A percentile compares a stretch with the other conserved stretches of the same genome.
phyloP scores from a whole-genome alignment of 768 basidiomycete species.

The Amanita jacksonii region DNA sequence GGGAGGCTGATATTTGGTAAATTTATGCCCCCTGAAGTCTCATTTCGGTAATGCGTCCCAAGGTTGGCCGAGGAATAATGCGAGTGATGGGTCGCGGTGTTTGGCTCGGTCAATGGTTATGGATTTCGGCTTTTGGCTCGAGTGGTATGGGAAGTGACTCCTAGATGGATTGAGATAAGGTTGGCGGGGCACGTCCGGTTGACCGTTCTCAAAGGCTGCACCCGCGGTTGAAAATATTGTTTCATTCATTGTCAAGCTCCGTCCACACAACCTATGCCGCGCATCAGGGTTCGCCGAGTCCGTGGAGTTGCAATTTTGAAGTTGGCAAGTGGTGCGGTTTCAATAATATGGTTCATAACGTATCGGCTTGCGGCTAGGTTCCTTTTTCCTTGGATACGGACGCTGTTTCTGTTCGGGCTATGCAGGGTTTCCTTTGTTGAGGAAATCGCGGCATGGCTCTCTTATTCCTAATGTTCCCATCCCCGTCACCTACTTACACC shows the following conservation, averaged over 20 bases:
- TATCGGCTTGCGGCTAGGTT: constrained; percentile 20
- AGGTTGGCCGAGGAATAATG: constrained; percentile 38
- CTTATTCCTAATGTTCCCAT: too few species aligned
- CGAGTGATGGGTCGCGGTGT: constrained; percentile 33
- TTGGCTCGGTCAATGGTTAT: constrained; percentile 21
- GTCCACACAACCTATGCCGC: constrained; percentile 8
- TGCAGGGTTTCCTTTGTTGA: constrained; percentile 15
- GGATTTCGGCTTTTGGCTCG: constrained; percentile 10
- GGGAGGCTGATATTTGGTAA: constrained; percentile 51
- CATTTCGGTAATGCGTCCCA: constrained; percentile 31
- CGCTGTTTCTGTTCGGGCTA: constrained; percentile 60
- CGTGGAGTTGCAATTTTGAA: constrained; percentile 2
- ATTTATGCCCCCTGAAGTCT: constrained; percentile 18
- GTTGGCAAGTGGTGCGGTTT: constrained; percentile 13
- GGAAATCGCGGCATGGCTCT: constrained; percentile 10
- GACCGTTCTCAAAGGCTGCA: constrained; percentile 17
- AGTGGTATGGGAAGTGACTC: constrained; percentile 5
- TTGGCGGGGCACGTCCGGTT: constrained; percentile 33
- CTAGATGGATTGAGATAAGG: neutral
- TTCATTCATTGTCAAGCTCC: constrained; percentile 3
- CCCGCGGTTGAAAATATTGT: constrained; percentile 15
- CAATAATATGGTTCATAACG: constrained; percentile 16
- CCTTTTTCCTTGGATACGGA: constrained; percentile 48
- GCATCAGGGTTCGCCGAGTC: constrained; percentile 9
- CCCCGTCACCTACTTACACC: constrained; percentile 8